Conservation (phyloP, 225 moss, liverwort and hornwort species). For the Pseudoscleropodium purum region DNA sequence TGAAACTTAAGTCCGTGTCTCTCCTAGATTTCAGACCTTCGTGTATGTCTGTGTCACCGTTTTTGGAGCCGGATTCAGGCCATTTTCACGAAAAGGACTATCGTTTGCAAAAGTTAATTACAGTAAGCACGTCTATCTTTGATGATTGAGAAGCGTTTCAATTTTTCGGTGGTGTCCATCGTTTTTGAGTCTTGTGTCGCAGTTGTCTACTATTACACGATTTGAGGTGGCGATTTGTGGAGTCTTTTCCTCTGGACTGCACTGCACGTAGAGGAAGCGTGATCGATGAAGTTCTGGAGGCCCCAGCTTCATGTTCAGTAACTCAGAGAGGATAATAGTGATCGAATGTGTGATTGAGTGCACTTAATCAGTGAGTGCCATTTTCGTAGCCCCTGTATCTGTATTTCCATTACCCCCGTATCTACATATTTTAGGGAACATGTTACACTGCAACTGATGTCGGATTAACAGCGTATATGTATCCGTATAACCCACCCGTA, state of each 20-base stretch:
- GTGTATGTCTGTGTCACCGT: not conserved
- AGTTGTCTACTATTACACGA: not conserved
- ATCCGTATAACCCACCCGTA: too few species aligned
- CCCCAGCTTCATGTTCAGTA: not conserved
- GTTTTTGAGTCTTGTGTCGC: not conserved
- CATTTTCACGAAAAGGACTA: not conserved
- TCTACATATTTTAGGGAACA: not conserved
- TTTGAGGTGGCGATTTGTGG: not conserved
- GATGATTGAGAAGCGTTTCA: not conserved
- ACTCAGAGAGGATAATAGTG: not conserved
- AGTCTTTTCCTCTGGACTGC: not conserved
- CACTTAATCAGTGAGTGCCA: too few species aligned
- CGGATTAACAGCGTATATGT: not conserved
- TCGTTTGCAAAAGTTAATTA: not conserved
- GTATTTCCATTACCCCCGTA: not conserved
- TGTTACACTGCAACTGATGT: not conserved
- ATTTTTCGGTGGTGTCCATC: too few species aligned
- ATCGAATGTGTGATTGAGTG: not conserved
- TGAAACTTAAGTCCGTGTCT: too few species aligned
- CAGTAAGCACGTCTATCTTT: not conserved
- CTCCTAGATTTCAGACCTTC: not conserved
- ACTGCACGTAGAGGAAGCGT: not conserved
- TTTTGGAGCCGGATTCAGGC: not conserved
- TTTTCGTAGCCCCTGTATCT: accelerated
- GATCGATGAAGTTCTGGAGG: not conserved